Conservation (phyloP, 2,329 filamentous ascomycete species). For the Penicillium sp. region DNA sequence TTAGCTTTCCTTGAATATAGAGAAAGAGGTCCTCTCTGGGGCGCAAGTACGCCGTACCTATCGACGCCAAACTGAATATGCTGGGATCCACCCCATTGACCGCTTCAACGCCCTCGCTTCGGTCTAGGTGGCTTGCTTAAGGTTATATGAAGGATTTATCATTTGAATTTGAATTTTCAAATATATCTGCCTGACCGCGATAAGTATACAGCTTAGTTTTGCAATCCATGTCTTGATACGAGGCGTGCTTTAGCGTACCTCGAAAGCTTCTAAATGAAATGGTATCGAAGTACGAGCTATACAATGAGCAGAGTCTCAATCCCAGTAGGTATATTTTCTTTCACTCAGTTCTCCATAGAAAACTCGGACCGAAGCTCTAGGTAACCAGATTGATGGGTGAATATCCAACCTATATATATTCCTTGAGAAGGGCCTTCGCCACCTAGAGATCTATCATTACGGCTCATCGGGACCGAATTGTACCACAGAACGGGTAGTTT, state of each 20-base stretch:
- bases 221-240: neutral
- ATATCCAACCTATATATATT: neutral
- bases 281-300: too few relatives aligned
- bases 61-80: neutral
- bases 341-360: too few relatives aligned
- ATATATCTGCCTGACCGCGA: neutral
- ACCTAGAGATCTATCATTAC: neutral
- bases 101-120: neutral
- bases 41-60: neutral
- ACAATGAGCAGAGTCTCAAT: too few relatives aligned
- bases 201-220: neutral
- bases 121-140: neutral
- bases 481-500: slow-evolving; percentile 5
- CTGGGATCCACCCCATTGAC: neutral
- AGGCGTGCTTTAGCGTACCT: neutral
- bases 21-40: neutral
- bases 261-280: too few relatives aligned
- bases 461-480: neutral
- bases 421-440: neutral
- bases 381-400: neutral
- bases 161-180: neutral
- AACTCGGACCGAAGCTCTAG: neutral
- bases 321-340: too few relatives aligned
- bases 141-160: neutral
- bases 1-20: too few relatives aligned